These are phyloP conservation scores for Penicillium hordei DNA, from an alignment of 2,329 filamentous ascomycete genomes.

Conservation along the genomic window DNA sequence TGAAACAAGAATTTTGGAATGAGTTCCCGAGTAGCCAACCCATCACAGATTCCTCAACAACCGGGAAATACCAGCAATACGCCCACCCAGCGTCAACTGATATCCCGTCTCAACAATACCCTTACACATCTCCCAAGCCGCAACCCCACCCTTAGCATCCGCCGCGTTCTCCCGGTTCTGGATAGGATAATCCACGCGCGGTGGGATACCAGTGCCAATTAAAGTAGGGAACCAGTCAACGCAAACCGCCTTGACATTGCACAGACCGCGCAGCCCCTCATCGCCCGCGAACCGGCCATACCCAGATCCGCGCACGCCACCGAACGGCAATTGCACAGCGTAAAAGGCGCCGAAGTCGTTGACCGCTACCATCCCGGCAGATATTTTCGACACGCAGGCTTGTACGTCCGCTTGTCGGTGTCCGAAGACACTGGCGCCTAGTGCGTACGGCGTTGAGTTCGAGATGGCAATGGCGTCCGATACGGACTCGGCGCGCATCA, in stretches of 20 bases:
- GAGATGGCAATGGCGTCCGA: constrained; percentile 71
- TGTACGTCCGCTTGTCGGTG: constrained; percentile 62
- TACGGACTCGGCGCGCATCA: constrained; percentile 72
- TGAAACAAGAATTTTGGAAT: background rate
- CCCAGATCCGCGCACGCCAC: constrained; percentile 82
- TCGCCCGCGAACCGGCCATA: constrained; percentile 92
- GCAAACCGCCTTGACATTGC: constrained; percentile 85
- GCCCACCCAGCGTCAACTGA: constrained; percentile 44
- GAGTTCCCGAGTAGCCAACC: background rate
- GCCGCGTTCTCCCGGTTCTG: constrained; percentile 54
- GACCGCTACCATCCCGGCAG: constrained; percentile 86
- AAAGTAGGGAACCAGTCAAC: constrained; percentile 63
- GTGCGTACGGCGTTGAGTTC: constrained; percentile 80
- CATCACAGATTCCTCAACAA: constrained; percentile 41
- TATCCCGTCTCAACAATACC: constrained; percentile 49
- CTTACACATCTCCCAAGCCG: constrained; percentile 60
- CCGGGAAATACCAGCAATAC: constrained; percentile 38
- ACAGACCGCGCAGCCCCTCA: constrained; percentile 80
- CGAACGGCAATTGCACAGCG: constrained; percentile 91
- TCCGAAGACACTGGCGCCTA: constrained; percentile 88
- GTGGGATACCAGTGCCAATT: constrained; percentile 74
- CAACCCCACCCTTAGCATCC: constrained; percentile 52
- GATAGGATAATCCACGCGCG: constrained; percentile 79
- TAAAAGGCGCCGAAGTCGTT: constrained; percentile 97
- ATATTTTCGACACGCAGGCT: constrained; percentile 65